A percentile compares a stretch with the other conserved stretches of the same genome.
Conservation (phyloP, 768 basidiomycete species). For the Tricholoma sp. region DNA sequence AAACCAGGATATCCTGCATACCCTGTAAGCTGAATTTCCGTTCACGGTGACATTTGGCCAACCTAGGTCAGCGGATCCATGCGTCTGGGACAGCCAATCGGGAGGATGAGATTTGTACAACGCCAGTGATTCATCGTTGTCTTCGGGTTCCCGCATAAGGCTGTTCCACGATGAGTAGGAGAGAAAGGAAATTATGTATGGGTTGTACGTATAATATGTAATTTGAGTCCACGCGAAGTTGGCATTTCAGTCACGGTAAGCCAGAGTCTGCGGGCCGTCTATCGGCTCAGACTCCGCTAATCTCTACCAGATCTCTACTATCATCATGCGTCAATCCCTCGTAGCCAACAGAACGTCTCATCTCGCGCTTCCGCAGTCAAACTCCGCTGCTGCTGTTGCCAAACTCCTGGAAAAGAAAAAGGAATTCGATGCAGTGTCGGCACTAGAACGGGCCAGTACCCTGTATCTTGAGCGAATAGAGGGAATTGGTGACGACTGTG, state of each 20-base stretch:
- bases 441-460: conserved; percentile 59
- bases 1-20: conserved; percentile 67
- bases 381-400: conserved; percentile 43
- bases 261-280: too few relatives aligned
- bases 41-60: conserved; percentile 12
- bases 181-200: too few relatives aligned
- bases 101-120: conserved; percentile 68
- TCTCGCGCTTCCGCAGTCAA: conserved; percentile 33
- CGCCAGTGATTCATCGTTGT: conserved; percentile 33
- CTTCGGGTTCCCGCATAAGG: conserved; percentile 32
- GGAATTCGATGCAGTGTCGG: conserved; percentile 70
- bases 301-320: conserved; percentile 2
- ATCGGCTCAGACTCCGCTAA: too few relatives aligned
- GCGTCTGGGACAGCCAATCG: conserved; percentile 65
- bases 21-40: background rate
- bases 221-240: too few relatives aligned
- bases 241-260: too few relatives aligned
- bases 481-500: conserved; percentile 64
- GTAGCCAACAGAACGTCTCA: conserved; percentile 48
- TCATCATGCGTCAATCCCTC: conserved; percentile 52
- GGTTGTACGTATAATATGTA: too few relatives aligned
- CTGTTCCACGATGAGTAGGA: conserved; percentile 3
- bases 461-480: conserved; percentile 65
- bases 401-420: conserved; percentile 77
- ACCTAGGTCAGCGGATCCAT: conserved; percentile 69